These are phyloP conservation scores for Camelina hispida DNA, from an alignment of 345 rosid genomes.

Conservation along the genomic window DNA sequence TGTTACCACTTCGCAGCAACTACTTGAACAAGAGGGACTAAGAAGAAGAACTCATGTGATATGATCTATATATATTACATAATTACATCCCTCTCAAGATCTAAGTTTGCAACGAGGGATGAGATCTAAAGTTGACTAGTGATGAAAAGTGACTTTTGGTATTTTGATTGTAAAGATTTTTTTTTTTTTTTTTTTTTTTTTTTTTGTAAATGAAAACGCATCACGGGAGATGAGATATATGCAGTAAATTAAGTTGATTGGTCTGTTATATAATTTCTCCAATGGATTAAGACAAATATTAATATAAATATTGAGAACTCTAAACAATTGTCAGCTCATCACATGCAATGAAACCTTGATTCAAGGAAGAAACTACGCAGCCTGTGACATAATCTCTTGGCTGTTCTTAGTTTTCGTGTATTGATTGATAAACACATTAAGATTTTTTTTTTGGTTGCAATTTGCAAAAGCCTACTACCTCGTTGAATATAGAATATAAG, in stretches of 20 bases:
- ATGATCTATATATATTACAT: conserved; percentile 21
- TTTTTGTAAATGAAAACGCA: too few species aligned
- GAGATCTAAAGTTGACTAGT: conserved; percentile 29
- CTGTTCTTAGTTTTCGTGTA: too few species aligned
- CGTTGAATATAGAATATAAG: too few species aligned
- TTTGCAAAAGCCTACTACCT: too few species aligned
- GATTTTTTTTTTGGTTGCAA: too few species aligned
- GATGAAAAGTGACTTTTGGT: neutral
- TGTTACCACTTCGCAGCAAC: conserved; percentile 44
- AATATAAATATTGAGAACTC: conserved; percentile 8
- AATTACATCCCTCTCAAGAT: conserved; percentile 5
- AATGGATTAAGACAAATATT: conserved; percentile 2
- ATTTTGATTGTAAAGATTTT: too few species aligned
- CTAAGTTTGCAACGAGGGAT: conserved; percentile 2
- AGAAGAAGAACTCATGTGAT: conserved; percentile 20
- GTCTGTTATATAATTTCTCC: neutral
- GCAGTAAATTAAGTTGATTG: neutral
- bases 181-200: too few species aligned
- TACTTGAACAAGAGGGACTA: conserved; percentile 27
- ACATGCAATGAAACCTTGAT: conserved; percentile 15
- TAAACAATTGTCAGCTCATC: conserved; percentile 10
- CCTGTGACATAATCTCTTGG: too few species aligned
- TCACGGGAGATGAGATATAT: neutral
- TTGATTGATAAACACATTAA: too few species aligned
- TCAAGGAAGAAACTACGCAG: conserved; percentile 20